phyloP scores from a whole-genome alignment of 2,329 filamentous ascomycete species.

The Chalaropsis ovoidea region DNA sequence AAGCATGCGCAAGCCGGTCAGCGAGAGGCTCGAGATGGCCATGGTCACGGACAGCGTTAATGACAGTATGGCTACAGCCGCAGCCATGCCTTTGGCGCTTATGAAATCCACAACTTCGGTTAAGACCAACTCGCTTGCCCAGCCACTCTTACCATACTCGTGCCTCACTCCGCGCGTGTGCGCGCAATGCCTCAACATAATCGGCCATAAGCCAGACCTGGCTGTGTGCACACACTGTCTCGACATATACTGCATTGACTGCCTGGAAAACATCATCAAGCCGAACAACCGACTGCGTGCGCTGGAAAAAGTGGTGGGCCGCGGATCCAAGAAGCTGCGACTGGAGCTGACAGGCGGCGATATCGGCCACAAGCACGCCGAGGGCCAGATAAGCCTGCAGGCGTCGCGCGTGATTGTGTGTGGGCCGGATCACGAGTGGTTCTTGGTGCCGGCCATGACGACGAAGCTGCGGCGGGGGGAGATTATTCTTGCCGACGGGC shows the following conservation, averaged over 20 bases:
- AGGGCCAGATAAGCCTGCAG: constrained; percentile 29
- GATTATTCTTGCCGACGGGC: constrained; percentile 32
- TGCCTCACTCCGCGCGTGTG: constrained; percentile 33
- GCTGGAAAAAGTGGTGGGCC: constrained; percentile 28
- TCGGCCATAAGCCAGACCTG: constrained; percentile 31
- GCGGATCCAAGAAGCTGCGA: constrained; percentile 30
- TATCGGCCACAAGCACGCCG: constrained; percentile 27
- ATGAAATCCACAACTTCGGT: constrained; percentile 11
- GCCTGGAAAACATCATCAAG: constrained; percentile 30
- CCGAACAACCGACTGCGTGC: constrained; percentile 13
- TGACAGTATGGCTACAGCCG: neutral
- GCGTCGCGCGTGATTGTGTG: constrained; percentile 31
- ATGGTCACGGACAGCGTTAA: constrained; percentile 29
- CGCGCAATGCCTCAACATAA: constrained; percentile 34
- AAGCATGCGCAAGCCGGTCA: constrained; percentile 33
- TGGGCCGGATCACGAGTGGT: constrained; percentile 35
- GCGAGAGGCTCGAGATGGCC: constrained; percentile 31
- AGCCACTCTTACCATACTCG: constrained; percentile 35
- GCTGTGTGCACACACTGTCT: constrained; percentile 35
- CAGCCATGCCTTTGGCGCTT: neutral
- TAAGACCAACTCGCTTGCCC: constrained; percentile 27
- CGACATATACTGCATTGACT: constrained; percentile 34
- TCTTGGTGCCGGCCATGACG: constrained; percentile 34
- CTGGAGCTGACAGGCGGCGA: constrained; percentile 26
- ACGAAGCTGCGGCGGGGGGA: constrained; percentile 34